Percentiles rank a stretch among this genome's conserved stretches.
Evolutionary conservation across 2,329 filamentous ascomycete genomes (phyloP).

Genomic region (Venturia asperata): DNA sequence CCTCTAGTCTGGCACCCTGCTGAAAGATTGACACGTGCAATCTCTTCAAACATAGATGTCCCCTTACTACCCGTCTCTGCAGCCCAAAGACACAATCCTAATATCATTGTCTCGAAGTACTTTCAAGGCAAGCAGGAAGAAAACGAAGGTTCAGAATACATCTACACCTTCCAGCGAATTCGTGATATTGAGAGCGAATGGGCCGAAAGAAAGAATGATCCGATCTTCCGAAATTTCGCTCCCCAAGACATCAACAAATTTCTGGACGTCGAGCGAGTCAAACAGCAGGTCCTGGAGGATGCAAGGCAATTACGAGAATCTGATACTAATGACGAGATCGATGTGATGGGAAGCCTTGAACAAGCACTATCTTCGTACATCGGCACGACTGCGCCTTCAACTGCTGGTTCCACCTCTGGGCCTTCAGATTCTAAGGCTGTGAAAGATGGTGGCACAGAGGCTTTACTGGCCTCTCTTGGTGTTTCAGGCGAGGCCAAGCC

Average conservation of each 20-base stretch:
- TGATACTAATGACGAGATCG: not conserved
- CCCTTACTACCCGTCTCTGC: not conserved
- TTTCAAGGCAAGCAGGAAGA: constrained; percentile 12
- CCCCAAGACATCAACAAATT: constrained; percentile 4
- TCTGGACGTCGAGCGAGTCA: constrained; percentile 7
- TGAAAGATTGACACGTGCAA: constrained; percentile 13
- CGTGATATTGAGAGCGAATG: constrained; percentile 17
- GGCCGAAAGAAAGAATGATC: constrained; percentile 19
- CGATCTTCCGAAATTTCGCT: constrained; percentile 17
- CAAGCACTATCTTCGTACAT: constrained; percentile 20
- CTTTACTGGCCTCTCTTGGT: constrained; percentile 31
- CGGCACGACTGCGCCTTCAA: constrained; percentile 21
- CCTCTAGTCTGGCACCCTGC: constrained; percentile 19
- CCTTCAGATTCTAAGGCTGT: constrained; percentile 19
- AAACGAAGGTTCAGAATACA: constrained; percentile 14
- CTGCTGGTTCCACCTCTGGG: constrained; percentile 25
- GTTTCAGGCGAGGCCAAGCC: constrained; percentile 33
- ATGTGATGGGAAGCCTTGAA: constrained; percentile 22
- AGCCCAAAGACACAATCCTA: not conserved
- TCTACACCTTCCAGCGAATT: constrained; percentile 17
- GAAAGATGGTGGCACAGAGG: constrained; percentile 26
- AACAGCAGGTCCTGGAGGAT: not conserved
- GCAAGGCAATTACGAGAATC: constrained; percentile 7
- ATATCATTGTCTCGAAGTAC: constrained; percentile 19
- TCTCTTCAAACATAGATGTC: constrained; percentile 4